Evolutionary conservation across 176 grass and related monocot species (phyloP).

Genomic region (Raddia guianensis): DNA sequence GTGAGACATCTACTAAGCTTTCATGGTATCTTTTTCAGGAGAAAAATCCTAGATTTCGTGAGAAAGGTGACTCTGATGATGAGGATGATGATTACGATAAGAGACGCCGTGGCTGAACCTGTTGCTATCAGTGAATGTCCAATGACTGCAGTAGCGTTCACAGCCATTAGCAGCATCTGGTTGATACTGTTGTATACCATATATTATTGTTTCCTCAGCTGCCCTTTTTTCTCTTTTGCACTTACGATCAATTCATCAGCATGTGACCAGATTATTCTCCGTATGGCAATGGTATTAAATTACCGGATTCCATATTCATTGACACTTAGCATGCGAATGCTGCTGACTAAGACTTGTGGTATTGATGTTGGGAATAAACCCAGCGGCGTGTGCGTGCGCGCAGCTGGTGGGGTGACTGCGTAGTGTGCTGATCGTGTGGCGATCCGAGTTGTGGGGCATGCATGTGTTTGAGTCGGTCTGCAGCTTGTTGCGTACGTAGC

Average conservation of each 20-base stretch:
- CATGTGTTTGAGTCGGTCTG: too few species aligned
- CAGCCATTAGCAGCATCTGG: not conserved
- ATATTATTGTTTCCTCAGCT: not conserved
- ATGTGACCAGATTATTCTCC: constrained; percentile 1
- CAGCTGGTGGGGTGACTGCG: too few species aligned
- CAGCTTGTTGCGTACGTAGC: too few species aligned
- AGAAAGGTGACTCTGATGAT: constrained; percentile 87
- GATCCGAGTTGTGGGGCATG: too few species aligned
- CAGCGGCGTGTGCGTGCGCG: too few species aligned
- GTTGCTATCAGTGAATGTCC: not conserved
- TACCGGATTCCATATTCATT: not conserved
- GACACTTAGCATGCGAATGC: not conserved
- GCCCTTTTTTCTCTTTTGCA: not conserved
- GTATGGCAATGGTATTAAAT: not conserved
- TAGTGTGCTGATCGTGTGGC: too few species aligned
- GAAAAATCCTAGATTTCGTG: constrained; percentile 89
- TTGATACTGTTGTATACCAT: not conserved
- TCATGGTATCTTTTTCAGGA: constrained; percentile 50
- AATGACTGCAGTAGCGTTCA: not conserved
- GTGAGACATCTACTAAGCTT: not conserved
- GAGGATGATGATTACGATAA: constrained; percentile 80
- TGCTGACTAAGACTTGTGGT: constrained; percentile 4
- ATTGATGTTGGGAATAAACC: too few species aligned
- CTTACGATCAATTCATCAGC: constrained; percentile 10
- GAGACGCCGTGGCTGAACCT: constrained; percentile 61